Percentiles rank a stretch among this genome's conserved stretches.
Conservation (phyloP, 2,329 filamentous ascomycete genomes). For the Tolypocladium cylindrosporum region DNA sequence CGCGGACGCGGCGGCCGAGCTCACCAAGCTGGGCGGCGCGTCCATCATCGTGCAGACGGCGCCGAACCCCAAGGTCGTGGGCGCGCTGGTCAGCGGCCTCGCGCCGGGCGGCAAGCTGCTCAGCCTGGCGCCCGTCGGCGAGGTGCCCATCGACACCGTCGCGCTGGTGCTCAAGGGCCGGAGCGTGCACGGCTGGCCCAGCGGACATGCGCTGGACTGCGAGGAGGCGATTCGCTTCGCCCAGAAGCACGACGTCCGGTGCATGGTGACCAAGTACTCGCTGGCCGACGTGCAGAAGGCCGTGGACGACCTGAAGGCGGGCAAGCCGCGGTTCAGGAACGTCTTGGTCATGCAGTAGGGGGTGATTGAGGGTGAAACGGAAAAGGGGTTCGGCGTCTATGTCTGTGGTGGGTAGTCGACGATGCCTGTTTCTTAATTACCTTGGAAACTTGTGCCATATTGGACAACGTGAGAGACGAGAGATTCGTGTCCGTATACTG, state of each 20-base stretch:
- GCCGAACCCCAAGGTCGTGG: constrained; percentile 46
- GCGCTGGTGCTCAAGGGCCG: constrained; percentile 39
- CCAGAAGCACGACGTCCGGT: constrained; percentile 48
- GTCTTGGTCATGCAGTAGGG: constrained; percentile 29
- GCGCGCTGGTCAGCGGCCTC: constrained; percentile 42
- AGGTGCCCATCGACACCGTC: constrained; percentile 31
- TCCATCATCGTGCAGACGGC: constrained; percentile 52
- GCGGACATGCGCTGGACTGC: constrained; percentile 52
- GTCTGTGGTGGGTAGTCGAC: not conserved
- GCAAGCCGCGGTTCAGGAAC: constrained; percentile 34
- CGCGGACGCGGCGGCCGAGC: constrained; percentile 34
- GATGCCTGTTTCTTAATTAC: not conserved
- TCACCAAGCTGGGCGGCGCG: constrained; percentile 51
- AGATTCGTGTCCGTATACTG: not conserved
- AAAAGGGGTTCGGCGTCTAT: not conserved
- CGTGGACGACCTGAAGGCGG: constrained; percentile 27
- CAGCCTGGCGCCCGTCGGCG: constrained; percentile 42
- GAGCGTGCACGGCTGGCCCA: constrained; percentile 53
- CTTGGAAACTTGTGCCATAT: not conserved
- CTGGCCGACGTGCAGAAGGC: constrained; percentile 40
- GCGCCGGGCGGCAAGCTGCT: constrained; percentile 46
- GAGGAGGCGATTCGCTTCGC: constrained; percentile 60
- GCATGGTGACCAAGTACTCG: constrained; percentile 55
- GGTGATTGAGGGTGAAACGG: no score
- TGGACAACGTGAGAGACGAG: not conserved